phyloP scores from a whole-genome alignment of 495 filamentous ascomycete genomes.

The Penicillium longicatenatum region DNA sequence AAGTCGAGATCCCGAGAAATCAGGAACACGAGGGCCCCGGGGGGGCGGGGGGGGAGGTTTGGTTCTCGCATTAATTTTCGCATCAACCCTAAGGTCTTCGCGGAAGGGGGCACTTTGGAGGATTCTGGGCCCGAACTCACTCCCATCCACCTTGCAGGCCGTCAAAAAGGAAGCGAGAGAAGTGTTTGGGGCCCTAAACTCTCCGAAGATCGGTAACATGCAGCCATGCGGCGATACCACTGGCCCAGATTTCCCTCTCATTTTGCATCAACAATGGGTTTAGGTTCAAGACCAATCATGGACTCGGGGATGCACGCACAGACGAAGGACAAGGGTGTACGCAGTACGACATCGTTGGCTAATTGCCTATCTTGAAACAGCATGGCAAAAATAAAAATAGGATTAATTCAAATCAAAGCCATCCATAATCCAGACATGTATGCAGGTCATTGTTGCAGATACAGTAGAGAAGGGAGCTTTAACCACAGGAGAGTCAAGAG shows the following conservation, averaged over 20 bases:
- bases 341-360: background rate
- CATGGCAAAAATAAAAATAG: too few species aligned
- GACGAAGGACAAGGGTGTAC: background rate
- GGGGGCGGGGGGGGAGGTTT: background rate
- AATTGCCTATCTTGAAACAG: background rate
- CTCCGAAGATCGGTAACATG: constrained; percentile 20
- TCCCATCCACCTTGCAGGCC: too few species aligned
- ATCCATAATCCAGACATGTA: background rate
- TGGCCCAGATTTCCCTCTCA: constrained; percentile 6
- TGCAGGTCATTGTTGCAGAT: too few species aligned
- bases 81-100: constrained; percentile 2
- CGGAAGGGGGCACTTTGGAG: background rate
- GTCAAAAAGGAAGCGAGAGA: too few species aligned
- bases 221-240: constrained; percentile 17
- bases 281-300: constrained; percentile 18
- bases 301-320: background rate
- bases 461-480: background rate
- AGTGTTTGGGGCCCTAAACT: background rate
- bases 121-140: too few species aligned
- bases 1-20: background rate
- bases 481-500: background rate
- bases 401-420: background rate
- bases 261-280: constrained; percentile 6
- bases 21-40: background rate
- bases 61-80: constrained; percentile 1